Evolutionary conservation across 2,329 filamentous ascomycete species (phyloP).

Genomic region (Akanthomyces lecanii): DNA sequence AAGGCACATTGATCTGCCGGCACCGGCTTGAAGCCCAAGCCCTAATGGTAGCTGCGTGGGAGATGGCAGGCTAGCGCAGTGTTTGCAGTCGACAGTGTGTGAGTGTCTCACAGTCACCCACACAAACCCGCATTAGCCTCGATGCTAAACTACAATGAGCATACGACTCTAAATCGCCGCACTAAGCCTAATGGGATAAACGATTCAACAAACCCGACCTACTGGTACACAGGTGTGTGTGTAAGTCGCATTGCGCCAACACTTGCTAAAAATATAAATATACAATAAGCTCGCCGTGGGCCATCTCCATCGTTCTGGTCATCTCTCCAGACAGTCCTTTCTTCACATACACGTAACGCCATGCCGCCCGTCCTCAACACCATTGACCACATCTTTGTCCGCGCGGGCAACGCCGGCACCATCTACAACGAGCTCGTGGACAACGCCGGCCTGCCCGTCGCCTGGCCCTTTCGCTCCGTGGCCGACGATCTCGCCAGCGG

Average conservation of each 20-base stretch:
- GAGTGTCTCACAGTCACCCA: no score
- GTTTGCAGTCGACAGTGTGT: neutral
- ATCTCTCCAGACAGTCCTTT: no score
- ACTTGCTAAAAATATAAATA: neutral
- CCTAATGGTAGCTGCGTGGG: neutral
- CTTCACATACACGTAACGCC: neutral
- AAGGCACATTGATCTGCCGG: neutral
- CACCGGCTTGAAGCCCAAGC: neutral
- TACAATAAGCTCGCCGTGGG: neutral
- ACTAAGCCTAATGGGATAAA: constrained; percentile 9
- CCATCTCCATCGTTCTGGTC: neutral
- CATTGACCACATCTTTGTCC: constrained; percentile 9
- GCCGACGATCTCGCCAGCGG: constrained; percentile 3
- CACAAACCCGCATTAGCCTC: neutral
- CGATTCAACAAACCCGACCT: neutral
- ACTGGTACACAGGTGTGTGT: neutral
- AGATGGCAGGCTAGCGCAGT: neutral
- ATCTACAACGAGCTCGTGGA: constrained; percentile 6
- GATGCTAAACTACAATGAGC: neutral
- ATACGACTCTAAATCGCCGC: constrained; percentile 5
- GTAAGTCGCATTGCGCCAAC: neutral
- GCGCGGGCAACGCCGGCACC: neutral
- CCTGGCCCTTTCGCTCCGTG: constrained; percentile 7
- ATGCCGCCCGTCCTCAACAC: constrained; percentile 1
- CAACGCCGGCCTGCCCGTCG: constrained; percentile 1